Conservation (phyloP, 441 rosid genomes). For the Melastoma candidum region DNA sequence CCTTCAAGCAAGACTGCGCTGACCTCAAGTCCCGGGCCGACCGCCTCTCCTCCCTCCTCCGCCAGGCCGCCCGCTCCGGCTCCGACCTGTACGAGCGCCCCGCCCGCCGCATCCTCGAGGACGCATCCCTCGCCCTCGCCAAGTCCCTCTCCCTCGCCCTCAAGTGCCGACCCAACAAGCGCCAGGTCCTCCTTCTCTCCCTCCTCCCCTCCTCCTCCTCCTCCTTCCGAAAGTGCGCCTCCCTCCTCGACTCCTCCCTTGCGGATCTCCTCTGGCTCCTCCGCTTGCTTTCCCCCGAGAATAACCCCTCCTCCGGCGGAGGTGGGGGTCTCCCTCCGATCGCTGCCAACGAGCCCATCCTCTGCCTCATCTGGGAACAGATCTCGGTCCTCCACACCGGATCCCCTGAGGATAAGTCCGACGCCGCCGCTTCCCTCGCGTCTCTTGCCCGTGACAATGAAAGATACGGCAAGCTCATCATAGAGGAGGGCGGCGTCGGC, state of each 20-base stretch:
- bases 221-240: slow-evolving; percentile 64
- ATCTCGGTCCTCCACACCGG: slow-evolving; percentile 68
- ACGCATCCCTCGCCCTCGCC: slow-evolving; percentile 72
- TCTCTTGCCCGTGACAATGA: slow-evolving; percentile 75
- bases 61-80: slow-evolving; percentile 82
- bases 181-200: slow-evolving; percentile 71
- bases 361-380: slow-evolving; percentile 83
- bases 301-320: slow-evolving; percentile 50
- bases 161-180: slow-evolving; percentile 65
- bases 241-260: slow-evolving; percentile 71
- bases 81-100: slow-evolving; percentile 94
- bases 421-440: slow-evolving; percentile 74
- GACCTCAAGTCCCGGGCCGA: slow-evolving; percentile 79
- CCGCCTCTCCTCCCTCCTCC: slow-evolving; percentile 60
- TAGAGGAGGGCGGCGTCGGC: slow-evolving; percentile 84
- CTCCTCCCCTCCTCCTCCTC: slow-evolving; percentile 67
- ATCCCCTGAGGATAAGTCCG: slow-evolving; percentile 51
- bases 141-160: slow-evolving; percentile 61
- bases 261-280: slow-evolving; percentile 93
- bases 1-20: slow-evolving; percentile 66
- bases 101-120: slow-evolving; percentile 71
- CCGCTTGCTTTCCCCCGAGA: slow-evolving; percentile 68
- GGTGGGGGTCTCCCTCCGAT: slow-evolving; percentile 84
- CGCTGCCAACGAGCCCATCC: slow-evolving; percentile 83
- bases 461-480: slow-evolving; percentile 68